A percentile compares a stretch with the other conserved stretches of the same genome.
Conservation (phyloP, 495 filamentous ascomycete genomes). For the Trichodelitschia bisporula region DNA sequence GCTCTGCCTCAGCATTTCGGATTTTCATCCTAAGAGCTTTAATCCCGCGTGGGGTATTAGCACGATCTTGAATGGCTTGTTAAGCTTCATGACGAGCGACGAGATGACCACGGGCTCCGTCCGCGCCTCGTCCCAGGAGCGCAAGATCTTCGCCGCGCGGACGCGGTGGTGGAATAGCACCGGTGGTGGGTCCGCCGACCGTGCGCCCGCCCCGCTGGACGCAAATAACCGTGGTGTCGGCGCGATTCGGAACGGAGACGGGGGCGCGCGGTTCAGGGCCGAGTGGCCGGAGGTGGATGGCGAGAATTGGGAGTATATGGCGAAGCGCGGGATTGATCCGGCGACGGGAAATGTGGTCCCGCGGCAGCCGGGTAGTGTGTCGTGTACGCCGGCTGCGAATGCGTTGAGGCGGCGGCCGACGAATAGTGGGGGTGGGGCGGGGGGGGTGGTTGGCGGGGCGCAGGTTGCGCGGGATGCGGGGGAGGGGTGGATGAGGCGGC, state of each 20-base stretch:
- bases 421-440: constrained; percentile 42
- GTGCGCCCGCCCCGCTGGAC: constrained; percentile 12
- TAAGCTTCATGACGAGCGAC: constrained; percentile 95
- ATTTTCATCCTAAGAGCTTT: constrained; percentile 94
- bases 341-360: constrained; percentile 34
- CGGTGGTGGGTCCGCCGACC: constrained; percentile 57
- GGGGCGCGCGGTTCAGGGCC: constrained; percentile 63
- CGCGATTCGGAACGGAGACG: constrained; percentile 61
- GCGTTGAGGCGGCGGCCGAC: constrained; percentile 34
- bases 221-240: constrained; percentile 24
- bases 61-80: constrained; percentile 80
- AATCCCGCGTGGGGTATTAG: constrained; percentile 98
- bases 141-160: constrained; percentile 49
- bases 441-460: constrained; percentile 57
- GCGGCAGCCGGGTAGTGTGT: constrained; percentile 10
- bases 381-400: constrained; percentile 1
- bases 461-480: constrained; percentile 51
- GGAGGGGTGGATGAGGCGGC: constrained; percentile 50
- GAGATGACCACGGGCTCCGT: constrained; percentile 96
- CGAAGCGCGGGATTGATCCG: constrained; percentile 56
- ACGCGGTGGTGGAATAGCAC: constrained; percentile 95
- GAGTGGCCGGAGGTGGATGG: constrained; percentile 82
- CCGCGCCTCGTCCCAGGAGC: constrained; percentile 52
- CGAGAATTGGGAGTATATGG: constrained; percentile 90
- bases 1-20: constrained; percentile 81